Conservation (phyloP, 495 filamentous ascomycete genomes). For the Daldinia caldariorum region DNA sequence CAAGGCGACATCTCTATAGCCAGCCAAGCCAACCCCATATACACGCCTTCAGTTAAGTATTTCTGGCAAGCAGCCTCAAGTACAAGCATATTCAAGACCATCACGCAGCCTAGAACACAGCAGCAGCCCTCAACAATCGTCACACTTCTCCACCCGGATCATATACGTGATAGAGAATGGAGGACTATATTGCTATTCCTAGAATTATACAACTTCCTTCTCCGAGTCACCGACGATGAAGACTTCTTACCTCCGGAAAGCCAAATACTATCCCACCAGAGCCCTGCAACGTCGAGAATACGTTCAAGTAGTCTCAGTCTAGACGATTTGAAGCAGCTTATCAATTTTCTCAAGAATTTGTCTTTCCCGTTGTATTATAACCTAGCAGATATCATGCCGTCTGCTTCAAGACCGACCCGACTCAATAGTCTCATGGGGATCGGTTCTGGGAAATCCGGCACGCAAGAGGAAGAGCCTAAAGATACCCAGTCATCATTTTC, state of each 20-base stretch:
- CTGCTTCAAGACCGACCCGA: constrained; percentile 19
- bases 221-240: constrained; percentile 94
- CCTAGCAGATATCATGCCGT: constrained; percentile 63
- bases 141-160: constrained; percentile 33
- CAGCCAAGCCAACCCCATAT: constrained; percentile 44
- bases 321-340: constrained; percentile 75
- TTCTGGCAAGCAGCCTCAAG: constrained; percentile 83
- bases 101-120: constrained; percentile 52
- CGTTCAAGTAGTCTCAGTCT: constrained; percentile 76
- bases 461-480: constrained; percentile 28
- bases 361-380: constrained; percentile 91
- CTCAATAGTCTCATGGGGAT: constrained; percentile 34
- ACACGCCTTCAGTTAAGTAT: constrained; percentile 80
- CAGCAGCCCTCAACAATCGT: constrained; percentile 37
- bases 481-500: constrained; percentile 37
- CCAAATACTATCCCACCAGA: constrained; percentile 48
- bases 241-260: constrained; percentile 67
- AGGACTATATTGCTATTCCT: constrained; percentile 88
- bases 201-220: constrained; percentile 90
- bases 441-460: constrained; percentile 23
- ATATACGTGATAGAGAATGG: constrained; percentile 70
- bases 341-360: constrained; percentile 90
- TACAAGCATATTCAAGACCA: constrained; percentile 72
- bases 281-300: constrained; percentile 55
- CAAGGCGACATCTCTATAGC: constrained; percentile 73